phyloP scores from a whole-genome alignment of 2,329 filamentous ascomycete species.

The Ophiocordyceps camponoti-floridani region DNA sequence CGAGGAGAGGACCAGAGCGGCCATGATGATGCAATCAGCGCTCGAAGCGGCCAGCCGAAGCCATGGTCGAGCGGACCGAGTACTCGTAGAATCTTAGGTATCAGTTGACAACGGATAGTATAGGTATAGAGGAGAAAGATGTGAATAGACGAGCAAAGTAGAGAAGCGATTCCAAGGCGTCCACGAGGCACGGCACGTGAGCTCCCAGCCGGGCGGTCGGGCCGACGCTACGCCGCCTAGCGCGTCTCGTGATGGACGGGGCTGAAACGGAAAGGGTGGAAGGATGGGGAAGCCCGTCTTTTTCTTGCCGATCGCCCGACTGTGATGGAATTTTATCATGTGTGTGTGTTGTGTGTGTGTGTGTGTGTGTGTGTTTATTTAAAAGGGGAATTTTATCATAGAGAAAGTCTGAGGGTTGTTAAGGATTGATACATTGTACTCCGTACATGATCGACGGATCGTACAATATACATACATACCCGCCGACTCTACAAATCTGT shows the following conservation, averaged over 20 bases:
- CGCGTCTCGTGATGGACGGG: neutral
- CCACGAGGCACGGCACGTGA: neutral
- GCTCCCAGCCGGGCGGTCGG: neutral
- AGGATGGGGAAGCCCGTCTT: neutral
- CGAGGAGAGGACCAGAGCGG: neutral
- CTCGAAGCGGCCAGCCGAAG: neutral
- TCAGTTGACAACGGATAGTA: neutral
- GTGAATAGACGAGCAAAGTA: neutral
- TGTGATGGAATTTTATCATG: neutral
- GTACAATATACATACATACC: too few species aligned
- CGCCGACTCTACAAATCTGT: too few species aligned
- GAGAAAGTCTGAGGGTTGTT: too few species aligned
- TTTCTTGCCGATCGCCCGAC: too few species aligned
- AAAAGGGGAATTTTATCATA: too few species aligned
- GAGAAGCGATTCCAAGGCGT: neutral
- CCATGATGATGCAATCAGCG: neutral
- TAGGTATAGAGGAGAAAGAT: conserved; percentile 6
- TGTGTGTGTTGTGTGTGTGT: neutral
- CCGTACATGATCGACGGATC: too few species aligned
- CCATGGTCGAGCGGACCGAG: neutral
- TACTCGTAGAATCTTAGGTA: too few species aligned
- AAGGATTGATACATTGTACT: too few species aligned
- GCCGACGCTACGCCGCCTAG: neutral
- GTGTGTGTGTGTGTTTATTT: neutral
- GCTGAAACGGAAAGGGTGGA: neutral